Base-by-base conservation (phyloP, 495 filamentous ascomycete genomes). In the Xylaria longipes region DNA sequence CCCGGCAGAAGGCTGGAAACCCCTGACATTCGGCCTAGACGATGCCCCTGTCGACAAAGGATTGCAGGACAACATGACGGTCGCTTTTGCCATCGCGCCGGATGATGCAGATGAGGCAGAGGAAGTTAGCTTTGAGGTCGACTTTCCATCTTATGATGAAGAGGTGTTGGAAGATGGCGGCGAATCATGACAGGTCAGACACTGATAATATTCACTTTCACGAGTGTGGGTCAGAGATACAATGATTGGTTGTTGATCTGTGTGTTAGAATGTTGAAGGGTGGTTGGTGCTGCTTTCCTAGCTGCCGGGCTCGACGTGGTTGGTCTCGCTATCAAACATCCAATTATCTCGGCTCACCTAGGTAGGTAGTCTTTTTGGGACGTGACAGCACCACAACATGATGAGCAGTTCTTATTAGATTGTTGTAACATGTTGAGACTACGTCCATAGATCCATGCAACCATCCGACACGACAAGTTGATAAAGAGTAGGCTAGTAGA, bases 11-110 rank as follows among this genome's bases (percentile, higher is more conserved):
- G 84, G 82, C 7, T 86, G 84, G 85, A 86, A 78, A 70, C 76
- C 57, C 62, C 79, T 84, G 29, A 68, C 69, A 22, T 65, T 73
- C 52, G 69, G 68, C 20, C 81, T 81, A 69, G 75, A 77, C 39
- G 83, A 83, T 27, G 82, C 80, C 2, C 76, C 80, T 5, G 77
- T 72, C 25, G 82, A 79, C 54, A 84, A 81, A 64, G 73, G 77
- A 31, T 72, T 88, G 39, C 80, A 79, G 50, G 88, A 93, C 72
- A 89, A 89, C 20, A 82, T 83, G n/a, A 74, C 86, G 3, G 76
- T 95, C 46, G 93, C 93, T n/a, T 95, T 95, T 81, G 87, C 87
- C 50, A 90, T 94, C 71, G 78, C 77, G 64, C 80, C 78, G 50
- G 76, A 82, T 5, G 77, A 82, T 54, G 82, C 82, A 17, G 80